A percentile compares a stretch with the other conserved stretches of the same genome.
These are phyloP conservation scores for Aspergillus fructus DNA, from an alignment of 2,329 filamentous ascomycete species.

Conservation along the genomic window DNA sequence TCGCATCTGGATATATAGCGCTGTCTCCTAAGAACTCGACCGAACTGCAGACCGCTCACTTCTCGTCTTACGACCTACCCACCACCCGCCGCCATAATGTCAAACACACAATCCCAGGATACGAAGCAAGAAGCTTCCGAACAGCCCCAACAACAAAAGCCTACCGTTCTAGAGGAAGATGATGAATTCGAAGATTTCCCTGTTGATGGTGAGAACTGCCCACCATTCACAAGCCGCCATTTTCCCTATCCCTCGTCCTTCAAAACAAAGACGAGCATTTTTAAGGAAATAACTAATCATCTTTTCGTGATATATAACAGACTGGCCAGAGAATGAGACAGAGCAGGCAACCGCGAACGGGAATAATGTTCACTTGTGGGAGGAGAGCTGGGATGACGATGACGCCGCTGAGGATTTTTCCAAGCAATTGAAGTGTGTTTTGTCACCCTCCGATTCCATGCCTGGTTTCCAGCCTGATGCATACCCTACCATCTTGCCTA, in stretches of 20 bases:
- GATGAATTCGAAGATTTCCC: slow-evolving; percentile 99
- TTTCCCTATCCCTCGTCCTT: background rate
- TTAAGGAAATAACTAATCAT: background rate
- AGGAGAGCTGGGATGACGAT: slow-evolving; percentile 99
- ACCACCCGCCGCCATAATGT: slow-evolving; percentile 42
- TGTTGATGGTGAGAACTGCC: slow-evolving; percentile 69
- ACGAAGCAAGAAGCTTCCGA: slow-evolving; percentile 39
- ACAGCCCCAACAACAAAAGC: slow-evolving; percentile 60
- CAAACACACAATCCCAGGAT: slow-evolving; percentile 37
- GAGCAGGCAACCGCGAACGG: slow-evolving; percentile 55
- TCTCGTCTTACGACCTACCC: background rate
- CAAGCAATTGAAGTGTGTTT: slow-evolving; percentile 80
- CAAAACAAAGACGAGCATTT: background rate
- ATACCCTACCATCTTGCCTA: background rate
- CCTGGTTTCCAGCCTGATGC: slow-evolving; percentile 7
- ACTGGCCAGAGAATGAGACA: slow-evolving; percentile 90
- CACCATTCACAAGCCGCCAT: background rate
- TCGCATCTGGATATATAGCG: background rate
- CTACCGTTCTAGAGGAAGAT: slow-evolving; percentile 82
- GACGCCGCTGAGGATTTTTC: slow-evolving; percentile 97
- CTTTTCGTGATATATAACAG: slow-evolving; percentile 46
- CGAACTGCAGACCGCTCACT: background rate
- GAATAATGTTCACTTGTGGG: slow-evolving; percentile 83
- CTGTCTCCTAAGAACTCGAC: too few relatives aligned
- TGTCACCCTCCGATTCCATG: background rate